Conservation (phyloP, 306 rosid species). For the Glycine tomentella region DNA sequence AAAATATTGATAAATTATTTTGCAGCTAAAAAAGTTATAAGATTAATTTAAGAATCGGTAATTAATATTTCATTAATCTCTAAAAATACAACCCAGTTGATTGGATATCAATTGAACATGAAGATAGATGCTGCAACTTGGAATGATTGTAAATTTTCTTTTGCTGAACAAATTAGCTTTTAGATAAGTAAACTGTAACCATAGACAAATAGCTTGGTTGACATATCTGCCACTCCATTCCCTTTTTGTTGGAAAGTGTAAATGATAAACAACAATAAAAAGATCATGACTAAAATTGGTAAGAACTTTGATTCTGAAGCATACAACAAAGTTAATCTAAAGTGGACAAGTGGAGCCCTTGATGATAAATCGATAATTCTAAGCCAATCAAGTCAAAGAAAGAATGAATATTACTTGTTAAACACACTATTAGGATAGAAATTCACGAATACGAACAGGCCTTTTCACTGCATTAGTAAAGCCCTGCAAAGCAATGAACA, state of each 20-base stretch:
- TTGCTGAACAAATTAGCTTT: constrained; percentile 3
- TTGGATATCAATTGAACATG: too few relatives aligned
- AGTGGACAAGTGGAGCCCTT: background rate
- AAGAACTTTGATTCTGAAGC: background rate
- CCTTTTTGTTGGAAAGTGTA: background rate
- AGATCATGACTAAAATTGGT: background rate
- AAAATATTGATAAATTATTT: too few relatives aligned
- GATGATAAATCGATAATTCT: background rate
- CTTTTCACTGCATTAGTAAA: constrained; percentile 92
- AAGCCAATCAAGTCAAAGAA: background rate
- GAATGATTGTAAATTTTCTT: background rate
- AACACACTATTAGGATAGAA: constrained; percentile 55
- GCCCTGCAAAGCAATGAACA: constrained; percentile 64
- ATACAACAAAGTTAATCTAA: background rate
- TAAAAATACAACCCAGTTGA: too few relatives aligned
- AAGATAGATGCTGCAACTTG: background rate
- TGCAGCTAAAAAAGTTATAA: too few relatives aligned
- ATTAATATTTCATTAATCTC: too few relatives aligned
- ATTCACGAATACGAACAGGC: constrained; percentile 89
- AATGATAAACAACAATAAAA: constrained; percentile 13
- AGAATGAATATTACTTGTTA: constrained; percentile 20
- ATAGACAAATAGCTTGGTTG: background rate
- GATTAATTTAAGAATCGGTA: too few relatives aligned
- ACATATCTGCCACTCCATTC: constrained; percentile 8
- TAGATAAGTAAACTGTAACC: background rate